These are phyloP conservation scores for Fusarium staphyleae DNA, from an alignment of 2,329 filamentous ascomycete genomes.

Conservation along the genomic window DNA sequence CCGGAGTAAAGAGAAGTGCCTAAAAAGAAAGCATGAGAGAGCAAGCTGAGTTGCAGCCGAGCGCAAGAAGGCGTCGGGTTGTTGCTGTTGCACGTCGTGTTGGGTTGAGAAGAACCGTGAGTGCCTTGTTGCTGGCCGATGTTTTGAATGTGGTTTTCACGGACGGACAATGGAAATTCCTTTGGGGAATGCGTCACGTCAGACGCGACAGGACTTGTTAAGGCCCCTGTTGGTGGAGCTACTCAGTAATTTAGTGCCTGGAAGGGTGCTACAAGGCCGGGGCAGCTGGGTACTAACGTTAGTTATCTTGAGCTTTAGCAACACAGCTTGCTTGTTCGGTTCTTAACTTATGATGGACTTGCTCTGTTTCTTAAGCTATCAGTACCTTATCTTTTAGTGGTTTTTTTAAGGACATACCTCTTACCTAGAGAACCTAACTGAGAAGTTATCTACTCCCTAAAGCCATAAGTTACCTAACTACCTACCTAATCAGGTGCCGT, in stretches of 20 bases:
- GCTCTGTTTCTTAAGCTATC: no score
- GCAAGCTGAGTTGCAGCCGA: constrained; percentile 13
- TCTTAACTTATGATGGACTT: no score
- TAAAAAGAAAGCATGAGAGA: constrained; percentile 31
- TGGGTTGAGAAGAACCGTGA: constrained; percentile 9
- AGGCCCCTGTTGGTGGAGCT: constrained; percentile 25
- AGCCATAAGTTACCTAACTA: no score
- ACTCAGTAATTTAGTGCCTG: constrained; percentile 6
- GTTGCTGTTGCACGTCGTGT: constrained; percentile 25
- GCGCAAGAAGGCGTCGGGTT: constrained; percentile 11
- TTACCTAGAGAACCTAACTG: no score
- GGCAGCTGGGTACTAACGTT: no score
- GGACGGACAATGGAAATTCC: constrained; percentile 38
- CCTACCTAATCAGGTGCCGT: no score
- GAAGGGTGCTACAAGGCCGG: background rate
- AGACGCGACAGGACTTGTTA: constrained; percentile 46
- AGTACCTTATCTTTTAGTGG: no score
- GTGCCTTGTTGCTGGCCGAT: constrained; percentile 18
- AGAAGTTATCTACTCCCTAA: no score
- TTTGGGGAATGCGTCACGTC: constrained; percentile 48
- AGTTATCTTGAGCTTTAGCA: no score
- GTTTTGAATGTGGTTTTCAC: constrained; percentile 39
- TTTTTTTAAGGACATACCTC: no score
- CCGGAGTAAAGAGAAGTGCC: constrained; percentile 45
- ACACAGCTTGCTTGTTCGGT: no score